phyloP scores from a whole-genome alignment of 2,329 filamentous ascomycete species.

The Verticillium nubilum region DNA sequence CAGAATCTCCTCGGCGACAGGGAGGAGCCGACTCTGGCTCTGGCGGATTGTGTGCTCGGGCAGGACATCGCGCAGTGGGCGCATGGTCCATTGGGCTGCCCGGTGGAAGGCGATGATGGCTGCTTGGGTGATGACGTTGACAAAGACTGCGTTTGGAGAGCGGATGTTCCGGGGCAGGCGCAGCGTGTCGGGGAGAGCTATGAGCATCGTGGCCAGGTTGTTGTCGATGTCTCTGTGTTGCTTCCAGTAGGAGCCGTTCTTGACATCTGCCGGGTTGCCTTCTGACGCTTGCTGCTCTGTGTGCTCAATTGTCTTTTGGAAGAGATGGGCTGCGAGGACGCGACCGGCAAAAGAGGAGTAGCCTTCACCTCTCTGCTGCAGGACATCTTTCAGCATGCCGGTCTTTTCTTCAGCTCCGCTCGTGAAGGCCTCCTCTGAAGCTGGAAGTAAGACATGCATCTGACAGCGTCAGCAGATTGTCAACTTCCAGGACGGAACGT shows the following conservation, averaged over 20 bases:
- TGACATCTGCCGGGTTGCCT: not conserved
- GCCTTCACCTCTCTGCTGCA: slow-evolving; percentile 36
- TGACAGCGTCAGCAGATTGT: not conserved
- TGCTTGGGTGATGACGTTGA: slow-evolving; percentile 66
- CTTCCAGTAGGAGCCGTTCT: not conserved
- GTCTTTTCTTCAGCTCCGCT: slow-evolving; percentile 47
- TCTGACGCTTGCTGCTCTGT: not conserved
- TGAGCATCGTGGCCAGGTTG: slow-evolving; percentile 52
- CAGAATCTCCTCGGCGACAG: slow-evolving; percentile 61
- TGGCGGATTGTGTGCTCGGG: slow-evolving; percentile 53
- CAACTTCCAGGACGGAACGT: not conserved
- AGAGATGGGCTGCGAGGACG: slow-evolving; percentile 48
- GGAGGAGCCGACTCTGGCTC: slow-evolving; percentile 60
- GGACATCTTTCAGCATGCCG: slow-evolving; percentile 41
- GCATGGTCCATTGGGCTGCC: slow-evolving; percentile 3
- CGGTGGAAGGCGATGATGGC: slow-evolving; percentile 66
- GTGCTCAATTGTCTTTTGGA: slow-evolving; percentile 53
- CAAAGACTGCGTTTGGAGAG: slow-evolving; percentile 58
- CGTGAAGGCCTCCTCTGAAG: slow-evolving; percentile 56
- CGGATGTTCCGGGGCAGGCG: slow-evolving; percentile 51
- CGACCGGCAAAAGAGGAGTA: slow-evolving; percentile 53
- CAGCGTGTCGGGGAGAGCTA: slow-evolving; percentile 53
- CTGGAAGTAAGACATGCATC: slow-evolving; percentile 57
- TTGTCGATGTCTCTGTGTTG: slow-evolving; percentile 53
- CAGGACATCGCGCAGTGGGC: slow-evolving; percentile 33